phyloP scores from a whole-genome alignment of 345 rosid species.

The Jatropha curcas region DNA sequence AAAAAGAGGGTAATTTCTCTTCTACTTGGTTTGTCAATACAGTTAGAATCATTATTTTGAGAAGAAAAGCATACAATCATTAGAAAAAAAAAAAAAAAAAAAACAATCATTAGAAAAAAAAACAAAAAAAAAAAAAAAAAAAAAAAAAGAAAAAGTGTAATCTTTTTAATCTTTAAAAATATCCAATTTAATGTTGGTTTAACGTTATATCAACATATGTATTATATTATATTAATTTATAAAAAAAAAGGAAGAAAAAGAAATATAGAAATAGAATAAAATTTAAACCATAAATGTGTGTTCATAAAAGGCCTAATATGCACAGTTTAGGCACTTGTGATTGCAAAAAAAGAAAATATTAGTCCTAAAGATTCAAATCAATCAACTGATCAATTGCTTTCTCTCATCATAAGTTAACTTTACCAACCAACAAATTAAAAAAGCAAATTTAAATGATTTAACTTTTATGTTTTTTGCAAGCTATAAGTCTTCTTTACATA shows the following conservation, averaged over 20 bases:
- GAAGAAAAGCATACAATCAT: constrained; percentile 11
- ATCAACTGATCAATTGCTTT: background rate
- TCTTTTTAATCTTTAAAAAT: background rate
- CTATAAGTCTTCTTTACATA: too few relatives aligned
- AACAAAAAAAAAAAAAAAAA: too few relatives aligned
- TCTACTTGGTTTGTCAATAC: constrained; percentile 7
- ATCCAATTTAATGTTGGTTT: background rate
- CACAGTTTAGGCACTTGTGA: too few relatives aligned
- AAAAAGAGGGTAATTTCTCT: background rate
- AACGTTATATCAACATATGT: too few relatives aligned
- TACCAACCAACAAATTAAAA: background rate
- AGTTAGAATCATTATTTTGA: background rate
- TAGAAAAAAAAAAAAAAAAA: background rate
- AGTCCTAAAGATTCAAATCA: background rate
- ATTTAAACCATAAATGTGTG: too few relatives aligned
- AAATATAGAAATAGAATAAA: too few relatives aligned
- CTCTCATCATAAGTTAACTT: background rate
- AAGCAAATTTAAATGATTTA: background rate
- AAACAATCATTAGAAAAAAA: too few relatives aligned
- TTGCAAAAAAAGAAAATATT: background rate
- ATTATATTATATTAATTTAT: too few relatives aligned
- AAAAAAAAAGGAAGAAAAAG: too few relatives aligned
- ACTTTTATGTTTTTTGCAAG: background rate
- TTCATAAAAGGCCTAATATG: too few relatives aligned
- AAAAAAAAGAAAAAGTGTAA: too few relatives aligned